Conservation (phyloP, 2,329 filamentous ascomycete genomes). For the Nannizziopsis arthrosporioides region DNA sequence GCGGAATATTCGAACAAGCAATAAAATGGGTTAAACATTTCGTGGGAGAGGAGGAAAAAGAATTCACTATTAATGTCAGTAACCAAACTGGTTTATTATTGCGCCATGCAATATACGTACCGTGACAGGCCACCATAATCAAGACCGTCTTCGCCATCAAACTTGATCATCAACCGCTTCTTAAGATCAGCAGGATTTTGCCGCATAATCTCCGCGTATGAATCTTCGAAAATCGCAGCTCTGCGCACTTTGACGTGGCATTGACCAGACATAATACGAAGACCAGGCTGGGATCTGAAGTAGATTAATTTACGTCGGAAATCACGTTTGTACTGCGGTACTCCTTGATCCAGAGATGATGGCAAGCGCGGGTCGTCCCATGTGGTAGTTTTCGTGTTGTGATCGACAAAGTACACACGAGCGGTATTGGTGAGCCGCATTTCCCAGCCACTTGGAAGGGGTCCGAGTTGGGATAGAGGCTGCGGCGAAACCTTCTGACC, state of each 20-base stretch:
- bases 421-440: conserved; percentile 98
- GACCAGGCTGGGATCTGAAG: conserved; percentile 93
- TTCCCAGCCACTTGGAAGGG: conserved; percentile 94
- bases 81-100: background rate
- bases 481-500: conserved; percentile 83
- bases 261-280: conserved; percentile 89
- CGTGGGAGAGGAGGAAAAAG: conserved; percentile 97
- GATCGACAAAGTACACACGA: conserved; percentile 95
- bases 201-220: conserved; percentile 94
- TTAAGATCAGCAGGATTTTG: conserved; percentile 93
- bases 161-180: conserved; percentile 99
- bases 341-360: conserved; percentile 92
- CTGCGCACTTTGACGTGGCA: conserved; percentile 96
- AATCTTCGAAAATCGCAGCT: conserved; percentile 97
- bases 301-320: conserved; percentile 97
- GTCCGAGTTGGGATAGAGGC: conserved; percentile 90
- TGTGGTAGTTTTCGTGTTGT: conserved; percentile 98
- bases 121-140: conserved; percentile 94
- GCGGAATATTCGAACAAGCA: conserved; percentile 98
- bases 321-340: conserved; percentile 98
- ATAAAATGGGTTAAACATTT: conserved; percentile 99
- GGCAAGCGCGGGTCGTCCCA: conserved; percentile 96
- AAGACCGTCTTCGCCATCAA: conserved; percentile 93
- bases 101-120: conserved; percentile 31
- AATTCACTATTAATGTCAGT: conserved; percentile 58